phyloP scores from a whole-genome alignment of 1,284 basidiomycete species.

The Cutaneotrichosporon sp. region DNA sequence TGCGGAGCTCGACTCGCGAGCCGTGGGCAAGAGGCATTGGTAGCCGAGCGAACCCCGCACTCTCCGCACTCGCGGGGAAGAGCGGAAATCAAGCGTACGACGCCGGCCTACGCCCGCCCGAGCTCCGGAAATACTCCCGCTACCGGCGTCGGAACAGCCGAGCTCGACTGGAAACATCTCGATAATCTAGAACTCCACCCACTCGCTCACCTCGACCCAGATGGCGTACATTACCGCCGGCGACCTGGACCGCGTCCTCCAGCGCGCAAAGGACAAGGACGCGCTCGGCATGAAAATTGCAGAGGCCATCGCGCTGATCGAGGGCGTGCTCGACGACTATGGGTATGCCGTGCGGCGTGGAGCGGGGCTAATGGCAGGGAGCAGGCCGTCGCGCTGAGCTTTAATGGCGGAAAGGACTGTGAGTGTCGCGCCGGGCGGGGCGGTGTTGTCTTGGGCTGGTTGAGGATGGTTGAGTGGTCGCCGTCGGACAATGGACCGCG shows the following conservation, averaged over 20 bases:
- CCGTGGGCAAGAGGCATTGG: no score
- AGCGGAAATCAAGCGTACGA: not conserved
- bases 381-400: conserved; percentile 77
- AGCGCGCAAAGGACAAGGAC: conserved; percentile 34
- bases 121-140: not conserved
- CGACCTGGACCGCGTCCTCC: conserved; percentile 36
- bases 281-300: conserved; percentile 61
- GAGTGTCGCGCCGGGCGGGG: conserved; percentile 50
- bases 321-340: conserved; percentile 64
- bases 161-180: not conserved
- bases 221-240: conserved; percentile 20
- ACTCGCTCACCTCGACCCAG: not conserved
- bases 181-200: not conserved
- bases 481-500: no score
- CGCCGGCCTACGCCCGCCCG: not conserved
- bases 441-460: no score
- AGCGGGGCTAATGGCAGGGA: conserved; percentile 56
- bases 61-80: not conserved
- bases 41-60: not conserved
- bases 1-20: no score
- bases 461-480: no score
- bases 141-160: conserved; percentile 7
- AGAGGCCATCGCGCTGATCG: conserved; percentile 75
- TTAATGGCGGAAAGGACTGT: conserved; percentile 99
- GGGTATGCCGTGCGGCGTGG: not conserved